Evolutionary conservation across 257 asterid species (phyloP).

Genomic region (Gardenia jasminoides): DNA sequence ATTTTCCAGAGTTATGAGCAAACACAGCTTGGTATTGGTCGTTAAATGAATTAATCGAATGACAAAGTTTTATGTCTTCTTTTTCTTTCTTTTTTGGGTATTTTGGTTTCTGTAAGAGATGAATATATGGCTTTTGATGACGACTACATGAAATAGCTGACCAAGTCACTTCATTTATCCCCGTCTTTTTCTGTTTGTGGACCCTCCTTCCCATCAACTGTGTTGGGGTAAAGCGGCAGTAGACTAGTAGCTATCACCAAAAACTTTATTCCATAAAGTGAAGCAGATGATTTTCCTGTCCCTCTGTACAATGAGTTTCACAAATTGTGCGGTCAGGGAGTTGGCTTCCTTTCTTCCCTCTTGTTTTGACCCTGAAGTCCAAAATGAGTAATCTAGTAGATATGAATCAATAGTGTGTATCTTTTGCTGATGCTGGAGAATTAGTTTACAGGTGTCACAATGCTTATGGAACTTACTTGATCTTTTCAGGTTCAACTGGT

Average conservation of each 20-base stretch:
- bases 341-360: not conserved
- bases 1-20: not conserved
- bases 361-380: not conserved
- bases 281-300: not conserved
- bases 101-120: not conserved
- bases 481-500: slow-evolving; percentile 84
- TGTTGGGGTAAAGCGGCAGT: not conserved
- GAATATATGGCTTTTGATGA: not conserved
- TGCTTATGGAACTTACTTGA: slow-evolving; percentile 14
- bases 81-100: not conserved
- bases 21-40: not conserved
- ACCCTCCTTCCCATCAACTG: not conserved
- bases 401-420: not conserved
- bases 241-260: not conserved
- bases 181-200: not conserved
- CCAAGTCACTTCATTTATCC: not conserved
- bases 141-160: not conserved
- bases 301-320: not conserved
- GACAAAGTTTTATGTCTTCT: not conserved
- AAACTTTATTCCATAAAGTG: not conserved
- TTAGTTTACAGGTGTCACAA: not conserved
- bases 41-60: not conserved
- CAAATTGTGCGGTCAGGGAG: not conserved
- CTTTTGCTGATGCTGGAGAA: not conserved
- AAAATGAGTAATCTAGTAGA: not conserved